These are phyloP conservation scores for Petunia hybrid DNA, from an alignment of 305 asterid genomes.

Conservation along the genomic window DNA sequence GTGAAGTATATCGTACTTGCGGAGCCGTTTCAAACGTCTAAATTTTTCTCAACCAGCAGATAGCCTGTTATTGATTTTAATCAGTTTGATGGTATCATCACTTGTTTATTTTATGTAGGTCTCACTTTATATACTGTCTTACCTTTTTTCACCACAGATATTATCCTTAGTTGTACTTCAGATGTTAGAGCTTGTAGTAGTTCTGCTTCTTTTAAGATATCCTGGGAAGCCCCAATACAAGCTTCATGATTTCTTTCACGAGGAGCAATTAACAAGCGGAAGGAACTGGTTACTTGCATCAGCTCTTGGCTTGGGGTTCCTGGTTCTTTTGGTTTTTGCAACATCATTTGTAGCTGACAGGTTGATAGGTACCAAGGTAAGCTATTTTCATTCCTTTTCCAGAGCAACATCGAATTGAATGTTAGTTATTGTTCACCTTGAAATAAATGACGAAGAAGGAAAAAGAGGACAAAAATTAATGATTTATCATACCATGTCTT, in stretches of 20 bases:
- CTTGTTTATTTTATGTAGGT: background rate
- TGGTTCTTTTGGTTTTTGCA: conserved; percentile 57
- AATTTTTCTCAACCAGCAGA: conserved; percentile 11
- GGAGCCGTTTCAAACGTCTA: background rate
- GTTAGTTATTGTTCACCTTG: background rate
- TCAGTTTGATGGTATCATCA: background rate
- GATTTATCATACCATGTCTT: background rate
- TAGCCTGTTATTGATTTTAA: background rate
- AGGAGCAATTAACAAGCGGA: conserved; percentile 43
- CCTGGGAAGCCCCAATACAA: conserved; percentile 61
- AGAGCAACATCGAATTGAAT: background rate
- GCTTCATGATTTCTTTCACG: conserved; percentile 60
- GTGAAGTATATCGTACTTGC: background rate
- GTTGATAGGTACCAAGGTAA: conserved; percentile 65
- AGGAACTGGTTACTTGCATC: conserved; percentile 77
- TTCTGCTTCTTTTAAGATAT: conserved; percentile 60
- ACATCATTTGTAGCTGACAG: conserved; percentile 63
- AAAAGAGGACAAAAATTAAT: background rate
- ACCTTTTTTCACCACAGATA: conserved; percentile 56
- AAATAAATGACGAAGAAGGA: background rate
- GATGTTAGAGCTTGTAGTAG: conserved; percentile 64
- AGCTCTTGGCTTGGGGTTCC: conserved; percentile 60
- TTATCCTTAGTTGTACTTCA: conserved; percentile 61
- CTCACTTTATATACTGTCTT: background rate
- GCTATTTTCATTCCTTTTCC: conserved; percentile 15